phyloP scores from a whole-genome alignment of 140 eudicot genomes.

The Flaveria floridana region DNA sequence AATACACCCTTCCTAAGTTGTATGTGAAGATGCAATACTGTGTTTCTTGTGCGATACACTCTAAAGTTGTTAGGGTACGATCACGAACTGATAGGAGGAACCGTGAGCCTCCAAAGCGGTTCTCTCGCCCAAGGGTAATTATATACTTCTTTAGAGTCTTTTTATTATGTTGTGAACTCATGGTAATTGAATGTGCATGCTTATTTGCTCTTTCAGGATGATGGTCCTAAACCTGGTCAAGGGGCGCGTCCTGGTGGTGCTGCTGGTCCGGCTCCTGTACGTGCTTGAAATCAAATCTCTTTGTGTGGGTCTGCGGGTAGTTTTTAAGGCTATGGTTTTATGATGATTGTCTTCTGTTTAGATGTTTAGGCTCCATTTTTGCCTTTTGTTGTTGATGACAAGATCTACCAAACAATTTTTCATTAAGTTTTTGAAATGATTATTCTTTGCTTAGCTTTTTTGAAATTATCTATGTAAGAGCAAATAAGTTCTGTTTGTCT shows the following conservation, averaged over 20 bases:
- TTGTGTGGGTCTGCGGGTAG: neutral
- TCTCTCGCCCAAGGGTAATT: slow-evolving; percentile 65
- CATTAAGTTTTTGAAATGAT: neutral
- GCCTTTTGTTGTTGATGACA: neutral
- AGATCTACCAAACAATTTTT: neutral
- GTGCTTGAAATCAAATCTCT: slow-evolving; percentile 27
- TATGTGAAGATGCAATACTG: slow-evolving; percentile 65
- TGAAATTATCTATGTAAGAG: too few species aligned
- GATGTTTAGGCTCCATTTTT: slow-evolving; percentile 12
- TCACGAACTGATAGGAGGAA: slow-evolving; percentile 64
- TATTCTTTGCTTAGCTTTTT: neutral
- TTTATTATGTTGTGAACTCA: neutral
- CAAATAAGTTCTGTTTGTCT: too few species aligned
- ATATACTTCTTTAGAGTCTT: too few species aligned
- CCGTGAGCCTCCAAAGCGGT: slow-evolving; percentile 91
- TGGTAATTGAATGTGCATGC: neutral
- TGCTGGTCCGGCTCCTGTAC: slow-evolving; percentile 45
- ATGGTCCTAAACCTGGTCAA: slow-evolving; percentile 55
- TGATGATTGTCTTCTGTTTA: neutral
- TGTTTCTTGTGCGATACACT: slow-evolving; percentile 58
- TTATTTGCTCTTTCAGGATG: slow-evolving; percentile 50
- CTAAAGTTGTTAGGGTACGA: slow-evolving; percentile 43
- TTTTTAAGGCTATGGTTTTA: slow-evolving; percentile 4
- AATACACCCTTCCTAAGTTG: slow-evolving; percentile 59
- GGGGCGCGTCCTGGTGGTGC: slow-evolving; percentile 51